phyloP scores from a whole-genome alignment of 495 filamentous ascomycete species.

The Beverwykella pulmonaria region DNA sequence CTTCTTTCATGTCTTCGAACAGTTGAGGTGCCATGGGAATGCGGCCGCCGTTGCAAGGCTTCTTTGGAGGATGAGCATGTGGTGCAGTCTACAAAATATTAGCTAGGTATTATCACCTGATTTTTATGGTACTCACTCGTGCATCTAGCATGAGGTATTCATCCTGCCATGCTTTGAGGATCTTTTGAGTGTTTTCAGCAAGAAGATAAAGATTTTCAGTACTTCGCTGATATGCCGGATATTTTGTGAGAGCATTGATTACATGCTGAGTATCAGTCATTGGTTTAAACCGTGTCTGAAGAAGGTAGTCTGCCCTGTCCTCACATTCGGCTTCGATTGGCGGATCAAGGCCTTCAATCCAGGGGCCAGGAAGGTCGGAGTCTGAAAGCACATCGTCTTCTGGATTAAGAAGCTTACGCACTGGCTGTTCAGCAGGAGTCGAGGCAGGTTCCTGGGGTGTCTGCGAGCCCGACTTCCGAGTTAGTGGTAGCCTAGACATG shows the following conservation, averaged over 20 bases:
- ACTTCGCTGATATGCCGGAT: conserved; percentile 39
- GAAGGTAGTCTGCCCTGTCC: conserved; percentile 35
- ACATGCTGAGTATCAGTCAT: conserved; percentile 40
- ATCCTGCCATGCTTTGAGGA: conserved; percentile 63
- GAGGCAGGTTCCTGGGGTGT: conserved; percentile 14
- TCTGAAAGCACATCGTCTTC: conserved; percentile 39
- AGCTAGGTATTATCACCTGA: neutral
- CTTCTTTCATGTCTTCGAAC: conserved; percentile 48
- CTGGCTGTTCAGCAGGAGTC: conserved; percentile 4
- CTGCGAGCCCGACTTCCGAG: conserved; percentile 2
- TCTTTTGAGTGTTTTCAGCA: conserved; percentile 55
- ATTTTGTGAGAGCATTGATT: conserved; percentile 40
- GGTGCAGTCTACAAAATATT: conserved; percentile 40
- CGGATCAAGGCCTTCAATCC: conserved; percentile 12
- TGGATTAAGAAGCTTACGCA: conserved; percentile 8
- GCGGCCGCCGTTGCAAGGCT: conserved; percentile 46
- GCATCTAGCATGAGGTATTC: conserved; percentile 65
- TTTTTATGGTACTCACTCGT: conserved; percentile 14
- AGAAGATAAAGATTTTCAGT: conserved; percentile 58
- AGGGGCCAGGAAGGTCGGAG: conserved; percentile 28
- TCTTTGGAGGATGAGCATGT: conserved; percentile 47
- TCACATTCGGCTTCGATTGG: conserved; percentile 32
- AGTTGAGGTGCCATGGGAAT: conserved; percentile 36
- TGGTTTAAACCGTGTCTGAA: conserved; percentile 38
- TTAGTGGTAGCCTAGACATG: conserved; percentile 11